phyloP scores from a whole-genome alignment of 1,284 basidiomycete genomes.

The Marasmius oreades region DNA sequence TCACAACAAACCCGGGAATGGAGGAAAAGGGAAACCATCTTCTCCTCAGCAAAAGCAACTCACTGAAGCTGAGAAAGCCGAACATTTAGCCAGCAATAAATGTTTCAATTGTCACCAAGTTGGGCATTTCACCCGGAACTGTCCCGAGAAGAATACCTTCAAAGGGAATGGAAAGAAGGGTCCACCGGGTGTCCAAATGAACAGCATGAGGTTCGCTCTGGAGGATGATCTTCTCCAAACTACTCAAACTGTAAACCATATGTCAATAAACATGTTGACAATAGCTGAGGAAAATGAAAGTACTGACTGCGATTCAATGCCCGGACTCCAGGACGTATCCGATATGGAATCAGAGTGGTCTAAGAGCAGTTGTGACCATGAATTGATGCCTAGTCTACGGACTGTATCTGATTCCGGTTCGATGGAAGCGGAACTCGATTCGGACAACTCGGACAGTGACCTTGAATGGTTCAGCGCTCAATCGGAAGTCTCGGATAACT shows the following conservation, averaged over 20 bases:
- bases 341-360: too few species aligned
- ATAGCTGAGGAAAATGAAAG: too few species aligned
- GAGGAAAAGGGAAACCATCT: neutral
- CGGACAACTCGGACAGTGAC: too few species aligned
- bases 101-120: constrained; percentile 5
- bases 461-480: too few species aligned
- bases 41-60: neutral
- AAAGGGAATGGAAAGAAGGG: neutral
- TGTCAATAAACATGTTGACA: neutral
- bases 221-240: neutral
- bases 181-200: constrained; percentile 3
- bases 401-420: too few species aligned
- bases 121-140: constrained; percentile 7
- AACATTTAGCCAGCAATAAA: neutral
- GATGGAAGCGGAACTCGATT: too few species aligned
- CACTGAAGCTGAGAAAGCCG: neutral
- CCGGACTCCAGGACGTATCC: neutral
- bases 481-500: too few species aligned
- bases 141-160: constrained; percentile 6
- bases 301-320: too few species aligned
- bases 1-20: neutral
- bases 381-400: too few species aligned
- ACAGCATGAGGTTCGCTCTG: neutral
- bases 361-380: too few species aligned
- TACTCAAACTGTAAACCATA: neutral